Base-by-base conservation (phyloP, 208 protist species). In the Crithidia bombi region DNA sequence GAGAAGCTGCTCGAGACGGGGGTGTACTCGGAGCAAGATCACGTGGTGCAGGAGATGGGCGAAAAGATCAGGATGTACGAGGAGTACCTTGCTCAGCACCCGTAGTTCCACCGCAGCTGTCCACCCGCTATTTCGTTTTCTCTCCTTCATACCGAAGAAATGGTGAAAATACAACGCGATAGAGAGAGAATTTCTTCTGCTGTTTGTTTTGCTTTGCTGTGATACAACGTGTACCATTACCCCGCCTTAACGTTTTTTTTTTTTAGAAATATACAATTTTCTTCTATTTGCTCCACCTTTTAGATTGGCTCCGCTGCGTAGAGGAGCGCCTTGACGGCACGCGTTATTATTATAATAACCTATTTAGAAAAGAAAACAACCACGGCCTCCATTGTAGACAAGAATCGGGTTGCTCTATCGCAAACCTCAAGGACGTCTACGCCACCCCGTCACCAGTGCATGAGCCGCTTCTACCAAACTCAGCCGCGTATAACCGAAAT, bases 1-100 rank as follows among this genome's bases (percentile, higher is more conserved):
- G 70, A 87, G 47, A 87, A 90, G 73, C 76, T 96, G 38, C 66
- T 94, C 12, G 89, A 94, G 38, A 94, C 92, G 0, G 87, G 89
- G 12, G 92, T 94, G 63, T 96, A 96, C 81, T 47, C 38, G 19
- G 76, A 83, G 69, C 49, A 69, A 25, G 78, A 95, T 44, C 50
- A 68, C 12, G 79, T 96, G 39, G 66, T 96, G 35, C 55, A 44
- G 41, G 89, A 95, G 69, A 96, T 96, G 92, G 77, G 59, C 9
- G 83, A 93, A 41, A 96, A 96, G 68, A 94, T 96, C 55, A 64
- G 61, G 19, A 57, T 92, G n/a, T 96, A 96, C 61, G 91, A 96
- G 62, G 69, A 92, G 43, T 94, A 93, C 59, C 67, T 82, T 35
- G 46, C 56, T 0, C 55, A 81, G 46, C 74, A 70, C n/a, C 33